These are phyloP conservation scores for Beauveria sp. DNA, from an alignment of 2,329 filamentous ascomycete genomes.

Conservation along the genomic window DNA sequence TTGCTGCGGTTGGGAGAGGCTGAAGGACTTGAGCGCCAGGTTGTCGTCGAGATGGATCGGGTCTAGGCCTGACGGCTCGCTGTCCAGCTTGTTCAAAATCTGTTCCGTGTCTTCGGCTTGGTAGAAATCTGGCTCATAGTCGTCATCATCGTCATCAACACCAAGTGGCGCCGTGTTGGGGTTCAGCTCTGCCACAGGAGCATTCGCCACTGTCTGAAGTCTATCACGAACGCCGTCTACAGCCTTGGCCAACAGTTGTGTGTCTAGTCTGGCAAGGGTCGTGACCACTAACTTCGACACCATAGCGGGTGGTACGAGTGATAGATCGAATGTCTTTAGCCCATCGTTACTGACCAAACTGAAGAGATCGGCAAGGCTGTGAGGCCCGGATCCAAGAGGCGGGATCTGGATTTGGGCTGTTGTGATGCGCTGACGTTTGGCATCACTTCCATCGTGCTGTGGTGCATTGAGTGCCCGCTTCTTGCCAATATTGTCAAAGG, in stretches of 20 bases:
- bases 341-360: constrained; percentile 69
- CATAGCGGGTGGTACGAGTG: constrained; percentile 65
- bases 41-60: constrained; percentile 24
- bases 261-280: constrained; percentile 65
- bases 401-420: constrained; percentile 47
- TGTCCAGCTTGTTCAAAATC: constrained; percentile 68
- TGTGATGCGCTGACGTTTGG: constrained; percentile 72
- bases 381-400: constrained; percentile 65
- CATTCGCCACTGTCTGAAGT: constrained; percentile 35
- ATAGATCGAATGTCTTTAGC: constrained; percentile 74
- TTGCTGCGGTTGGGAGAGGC: constrained; percentile 66
- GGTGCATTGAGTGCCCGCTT: constrained; percentile 70
- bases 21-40: constrained; percentile 71
- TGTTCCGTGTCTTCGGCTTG: constrained; percentile 71
- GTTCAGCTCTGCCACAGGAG: constrained; percentile 40
- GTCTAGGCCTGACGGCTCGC: constrained; percentile 46
- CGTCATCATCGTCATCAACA: constrained; percentile 72
- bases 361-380: constrained; percentile 76
- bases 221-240: constrained; percentile 55
- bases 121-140: constrained; percentile 85
- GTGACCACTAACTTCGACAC: constrained; percentile 76
- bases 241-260: constrained; percentile 60
- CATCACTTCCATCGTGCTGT: constrained; percentile 64
- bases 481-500: constrained; percentile 68
- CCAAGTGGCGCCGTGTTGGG: constrained; percentile 53